Evolutionary conservation across 495 filamentous ascomycete species (phyloP).

Genomic region (Talaromyces stipitatus): DNA sequence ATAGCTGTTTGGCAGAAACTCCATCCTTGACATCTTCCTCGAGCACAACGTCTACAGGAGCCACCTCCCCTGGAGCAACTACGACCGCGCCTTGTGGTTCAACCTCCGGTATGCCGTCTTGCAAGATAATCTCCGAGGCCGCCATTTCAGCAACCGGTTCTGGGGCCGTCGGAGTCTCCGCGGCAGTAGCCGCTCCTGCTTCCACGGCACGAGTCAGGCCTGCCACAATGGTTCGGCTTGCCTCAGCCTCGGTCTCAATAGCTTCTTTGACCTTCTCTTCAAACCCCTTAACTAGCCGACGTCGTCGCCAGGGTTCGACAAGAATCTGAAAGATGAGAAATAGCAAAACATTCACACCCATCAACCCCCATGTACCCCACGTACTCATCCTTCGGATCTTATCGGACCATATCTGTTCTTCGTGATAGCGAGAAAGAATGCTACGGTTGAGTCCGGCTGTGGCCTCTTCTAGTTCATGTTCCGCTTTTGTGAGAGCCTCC

Average conservation of each 20-base stretch:
- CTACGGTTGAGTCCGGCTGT: conserved; percentile 62
- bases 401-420: conserved; percentile 99
- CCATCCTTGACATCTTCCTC: background rate
- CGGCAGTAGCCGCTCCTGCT: conserved; percentile 14
- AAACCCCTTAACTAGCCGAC: conserved; percentile 67
- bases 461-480: conserved; percentile 70
- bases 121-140: background rate
- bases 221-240: conserved; percentile 11
- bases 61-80: background rate
- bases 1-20: background rate
- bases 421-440: conserved; percentile 88
- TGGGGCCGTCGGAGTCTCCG: conserved; percentile 4
- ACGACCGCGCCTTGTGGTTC: conserved; percentile 3
- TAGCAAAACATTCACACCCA: conserved; percentile 90
- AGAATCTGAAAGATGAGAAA: conserved; percentile 85
- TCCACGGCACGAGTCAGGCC: conserved; percentile 16
- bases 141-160: conserved; percentile 2
- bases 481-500: conserved; percentile 60
- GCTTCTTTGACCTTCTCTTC: conserved; percentile 74
- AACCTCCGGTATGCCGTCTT: conserved; percentile 5
- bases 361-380: conserved; percentile 96
- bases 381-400: conserved; percentile 93
- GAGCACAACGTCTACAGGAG: background rate
- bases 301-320: conserved; percentile 89
- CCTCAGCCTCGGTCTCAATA: conserved; percentile 62